Evolutionary conservation across 176 grass and related monocot genomes (phyloP).

Genomic region (Panicum miliaceum): DNA sequence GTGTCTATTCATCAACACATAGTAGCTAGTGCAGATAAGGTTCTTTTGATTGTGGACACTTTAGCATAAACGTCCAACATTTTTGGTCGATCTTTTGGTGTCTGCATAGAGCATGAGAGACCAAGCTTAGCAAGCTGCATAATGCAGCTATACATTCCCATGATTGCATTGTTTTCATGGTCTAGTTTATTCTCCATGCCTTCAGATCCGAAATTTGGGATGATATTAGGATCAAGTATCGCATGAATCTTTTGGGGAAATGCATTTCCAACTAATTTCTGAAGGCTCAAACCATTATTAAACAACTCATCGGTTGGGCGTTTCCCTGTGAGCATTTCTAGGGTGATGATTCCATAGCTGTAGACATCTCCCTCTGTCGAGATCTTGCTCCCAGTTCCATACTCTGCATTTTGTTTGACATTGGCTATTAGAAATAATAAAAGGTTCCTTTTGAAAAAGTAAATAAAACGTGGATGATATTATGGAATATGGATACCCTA

Average conservation of each 20-base stretch:
- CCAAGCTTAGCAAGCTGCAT: neutral
- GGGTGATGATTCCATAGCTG: neutral
- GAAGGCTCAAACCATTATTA: neutral
- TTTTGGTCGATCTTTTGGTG: neutral
- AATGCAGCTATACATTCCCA: neutral
- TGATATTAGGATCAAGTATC: neutral
- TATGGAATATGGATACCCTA: no score
- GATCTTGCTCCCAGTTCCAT: neutral
- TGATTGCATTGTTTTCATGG: neutral
- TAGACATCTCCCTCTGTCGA: neutral
- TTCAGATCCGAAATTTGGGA: neutral
- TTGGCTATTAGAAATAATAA: neutral
- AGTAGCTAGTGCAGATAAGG: no score
- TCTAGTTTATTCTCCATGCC: neutral
- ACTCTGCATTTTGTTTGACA: neutral
- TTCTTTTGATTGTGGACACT: neutral
- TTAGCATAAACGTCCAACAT: neutral
- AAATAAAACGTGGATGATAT: no score
- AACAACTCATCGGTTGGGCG: neutral
- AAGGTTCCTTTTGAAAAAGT: neutral
- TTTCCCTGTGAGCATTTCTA: neutral
- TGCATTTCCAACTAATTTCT: neutral
- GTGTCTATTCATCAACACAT: no score
- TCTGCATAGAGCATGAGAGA: neutral
- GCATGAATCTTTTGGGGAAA: neutral